Evolutionary conservation across 352 stramenopile genomes (phyloP), one percentile per base, ranked within the genome.

Genomic region (Achlya hypogyna): DNA sequence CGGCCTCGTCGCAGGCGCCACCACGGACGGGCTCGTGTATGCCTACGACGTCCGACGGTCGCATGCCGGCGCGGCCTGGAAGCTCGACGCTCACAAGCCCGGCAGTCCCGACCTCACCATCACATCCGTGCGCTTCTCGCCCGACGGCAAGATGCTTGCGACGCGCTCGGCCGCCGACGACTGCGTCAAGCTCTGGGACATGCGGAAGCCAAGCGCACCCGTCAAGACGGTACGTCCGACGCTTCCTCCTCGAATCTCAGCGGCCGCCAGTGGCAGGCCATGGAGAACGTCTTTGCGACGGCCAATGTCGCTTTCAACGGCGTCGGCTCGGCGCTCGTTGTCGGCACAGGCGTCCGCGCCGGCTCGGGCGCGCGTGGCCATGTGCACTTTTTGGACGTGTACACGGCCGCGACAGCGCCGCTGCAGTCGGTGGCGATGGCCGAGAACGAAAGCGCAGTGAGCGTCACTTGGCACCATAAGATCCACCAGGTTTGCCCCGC

Each of bases 301-400:
- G 85, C 82, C 63, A 94, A 94, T 54, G 43, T 92, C 38, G 86
- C 86, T 23, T 94, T 92, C 65, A 94, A 91, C 58, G 69, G 76
- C 49, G 75, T 75, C 12, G 86, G 86, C 5, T 92, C 84, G n/a
- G 75, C 76, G 31, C 67, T 94, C 20, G 82, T 74, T 6, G 82
- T 75, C 20, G 84, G 86, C 9, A 91, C 81, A 3, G 86, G 79
- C 23, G 81, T 94, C n/a, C 84, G 73, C 25, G 86, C 85, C 35
- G 80, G 84, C 10, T 81, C 86, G 31, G 73, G 73, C 0, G 72
- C 78, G 1, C 62, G 66, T 18, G 84, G 84, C 12, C 73, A 81
- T 22, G 76, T 93, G 28, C 35, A 82, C n/a, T 91, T 95, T 69
- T 58, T 90, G 6, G 86, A 94, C 69, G 82, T 93, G 1, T 75